Evolutionary conservation across 164 flowering plant genomes (phyloP), one percentile per base, ranked within the genome.

Genomic region (Warburgia ugandensis): DNA sequence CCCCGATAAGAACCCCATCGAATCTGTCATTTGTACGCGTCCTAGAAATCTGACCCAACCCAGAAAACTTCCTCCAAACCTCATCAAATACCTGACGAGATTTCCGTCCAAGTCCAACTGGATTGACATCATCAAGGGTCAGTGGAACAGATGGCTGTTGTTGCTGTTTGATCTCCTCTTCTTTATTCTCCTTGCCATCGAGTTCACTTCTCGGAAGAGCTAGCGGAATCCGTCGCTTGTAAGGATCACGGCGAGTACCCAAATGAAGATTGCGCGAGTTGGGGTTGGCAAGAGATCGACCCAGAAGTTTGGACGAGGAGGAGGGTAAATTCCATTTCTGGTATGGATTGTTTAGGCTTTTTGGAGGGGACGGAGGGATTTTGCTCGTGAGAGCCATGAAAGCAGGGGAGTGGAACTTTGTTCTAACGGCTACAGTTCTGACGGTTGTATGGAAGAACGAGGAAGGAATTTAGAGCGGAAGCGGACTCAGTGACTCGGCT

Each of bases 41-140:
- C 58, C 96, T 73, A 4, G 98, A 92, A 16, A 92, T 83, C 73
- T 92, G 98, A 5, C 98, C 98, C 48, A 92, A 61, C 12, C 76
- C 84, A 0, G 95, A 83, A 63, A 92, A 85, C 61, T 92, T 92
- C 19, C 86, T 65, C 98, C 98, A 88, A 17, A 84, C 95, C 55
- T 83, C 86, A 40, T 88, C 98, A 48, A 92, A 92, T 14, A 92
- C 69, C 60, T 92, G 96, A 23, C 98, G 63, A 4, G 94, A 88
- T 37, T 62, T 67, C 42, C 96, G 72, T n/a, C 98, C 98, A 25
- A 88, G 64, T 0, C 96, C 96, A 7, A 92, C 96, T 8, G 98
- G 98, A 44, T 87, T 87, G 44, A 91, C 95, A 26, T 63, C 65
- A 14, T 70, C 71, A 1, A 70, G 65, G 1, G 48, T 60, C 19